Conservation (phyloP, 2,329 filamentous ascomycete genomes). For the Grosmannia clavigera region DNA sequence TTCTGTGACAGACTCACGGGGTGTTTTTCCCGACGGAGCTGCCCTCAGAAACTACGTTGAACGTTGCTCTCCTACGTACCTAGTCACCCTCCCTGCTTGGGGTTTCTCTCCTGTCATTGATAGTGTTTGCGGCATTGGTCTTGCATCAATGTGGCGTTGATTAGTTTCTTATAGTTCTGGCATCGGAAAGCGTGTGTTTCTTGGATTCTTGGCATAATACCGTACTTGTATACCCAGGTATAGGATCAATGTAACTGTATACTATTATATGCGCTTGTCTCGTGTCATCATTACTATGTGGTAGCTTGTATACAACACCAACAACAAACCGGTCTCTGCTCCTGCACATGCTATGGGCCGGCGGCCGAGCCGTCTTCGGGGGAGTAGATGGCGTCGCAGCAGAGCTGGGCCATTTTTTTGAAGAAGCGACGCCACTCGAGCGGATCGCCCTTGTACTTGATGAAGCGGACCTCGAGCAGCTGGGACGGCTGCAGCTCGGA, state of each 20-base stretch:
- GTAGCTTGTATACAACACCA: neutral
- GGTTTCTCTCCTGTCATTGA: neutral
- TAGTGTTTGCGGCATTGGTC: neutral
- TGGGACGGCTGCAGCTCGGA: conserved; percentile 43
- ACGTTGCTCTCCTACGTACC: neutral
- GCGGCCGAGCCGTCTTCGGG: conserved; percentile 8
- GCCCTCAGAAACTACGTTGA: neutral
- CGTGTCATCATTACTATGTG: neutral
- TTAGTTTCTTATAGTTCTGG: neutral
- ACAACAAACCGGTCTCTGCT: no score
- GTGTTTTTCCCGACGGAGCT: neutral
- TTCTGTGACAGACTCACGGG: neutral
- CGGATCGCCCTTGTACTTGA: conserved; percentile 91
- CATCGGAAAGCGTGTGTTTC: neutral
- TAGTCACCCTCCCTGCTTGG: neutral
- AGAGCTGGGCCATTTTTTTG: conserved; percentile 83
- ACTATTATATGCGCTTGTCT: neutral
- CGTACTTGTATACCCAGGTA: neutral
- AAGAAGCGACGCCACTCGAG: conserved; percentile 95
- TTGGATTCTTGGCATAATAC: neutral
- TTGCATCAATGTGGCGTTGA: neutral
- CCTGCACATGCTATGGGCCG: neutral
- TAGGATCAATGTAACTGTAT: neutral
- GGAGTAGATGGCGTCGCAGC: conserved; percentile 66
- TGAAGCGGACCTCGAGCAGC: conserved; percentile 74